Base-by-base conservation (phyloP, 1,284 basidiomycete species). In the Crepidotus sp. region DNA sequence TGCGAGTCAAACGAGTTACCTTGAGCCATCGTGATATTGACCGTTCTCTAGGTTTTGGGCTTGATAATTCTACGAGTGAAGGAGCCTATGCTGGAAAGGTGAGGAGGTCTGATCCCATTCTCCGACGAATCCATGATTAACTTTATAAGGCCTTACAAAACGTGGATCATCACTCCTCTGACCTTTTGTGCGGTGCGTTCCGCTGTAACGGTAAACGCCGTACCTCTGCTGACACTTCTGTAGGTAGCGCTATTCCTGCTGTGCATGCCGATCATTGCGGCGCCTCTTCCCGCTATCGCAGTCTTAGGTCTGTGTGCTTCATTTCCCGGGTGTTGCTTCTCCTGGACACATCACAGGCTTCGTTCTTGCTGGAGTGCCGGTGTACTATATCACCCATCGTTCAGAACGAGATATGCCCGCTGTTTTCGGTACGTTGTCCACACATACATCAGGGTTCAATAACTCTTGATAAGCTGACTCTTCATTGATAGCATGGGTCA, bases 261-360 rank as follows among this genome's bases (percentile, higher is more conserved):
- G 4, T 83, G 87, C 55, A 97, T 98, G 90, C 94, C 94, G 3
- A 75, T 96, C 41, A 86, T 96, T 48, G 92, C 92, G 2, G 93
- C 94, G 11, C 96, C 95, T 1, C 64, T 85, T 18, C 87, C 97
- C 61, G 91, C 92, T 0, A 62, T 88, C 3, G 81, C 90, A 1
- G 92, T 92, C 2, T 73, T 94, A 48, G 80, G 91, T 93, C 54
- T 51, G 77, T 66, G 7, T 35, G 18, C 18, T 22, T 11, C 11
- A 15, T 42, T 22, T n/a, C n/a, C n/a, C n/a, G 18, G 6, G 13
- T 17, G n/a, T 26, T 45, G 18, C 32, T 26, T 15, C 30, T 18
- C 41, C 31, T n/a, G 15, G 45, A 26, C 22, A 3, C 6, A 48
- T 37, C 25, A 22, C 49, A 83, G 80, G 70, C 2, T 87, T 87